phyloP scores from a whole-genome alignment of 345 rosid genomes.

The Pistacia integerrima region DNA sequence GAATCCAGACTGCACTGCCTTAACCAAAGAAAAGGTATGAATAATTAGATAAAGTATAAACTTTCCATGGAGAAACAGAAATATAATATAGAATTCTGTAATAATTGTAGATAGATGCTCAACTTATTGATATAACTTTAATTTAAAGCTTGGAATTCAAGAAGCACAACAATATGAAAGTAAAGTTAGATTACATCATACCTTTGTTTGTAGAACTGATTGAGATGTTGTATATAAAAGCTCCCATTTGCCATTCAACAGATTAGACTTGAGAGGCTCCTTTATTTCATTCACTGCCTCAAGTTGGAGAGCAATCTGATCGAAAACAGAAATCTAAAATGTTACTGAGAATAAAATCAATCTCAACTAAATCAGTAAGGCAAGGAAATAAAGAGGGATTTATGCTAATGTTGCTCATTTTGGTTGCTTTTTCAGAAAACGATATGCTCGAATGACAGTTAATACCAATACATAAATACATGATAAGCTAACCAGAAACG shows the following conservation, averaged over 20 bases:
- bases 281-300: slow-evolving; percentile 24
- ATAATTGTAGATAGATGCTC: background rate
- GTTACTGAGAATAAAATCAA: background rate
- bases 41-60: background rate
- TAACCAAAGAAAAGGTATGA: background rate
- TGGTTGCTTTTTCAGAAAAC: too few relatives aligned
- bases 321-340: background rate
- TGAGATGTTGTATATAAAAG: slow-evolving; percentile 43
- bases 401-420: too few relatives aligned
- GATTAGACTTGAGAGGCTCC: slow-evolving; percentile 29
- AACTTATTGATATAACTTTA: background rate
- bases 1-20: background rate
- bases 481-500: too few relatives aligned
- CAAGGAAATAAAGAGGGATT: background rate
- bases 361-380: background rate
- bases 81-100: background rate
- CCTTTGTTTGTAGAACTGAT: slow-evolving; percentile 39
- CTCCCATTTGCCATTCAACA: slow-evolving; percentile 44
- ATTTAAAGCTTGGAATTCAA: background rate
- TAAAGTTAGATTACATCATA: background rate
- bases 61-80: background rate
- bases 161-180: background rate
- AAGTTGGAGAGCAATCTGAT: slow-evolving; percentile 31
- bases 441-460: too few relatives aligned
- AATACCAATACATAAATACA: too few relatives aligned